Percentiles rank a stretch among this genome's conserved stretches.
Evolutionary conservation across 1,284 basidiomycete genomes (phyloP).

Genomic region (Baeospora myosura): DNA sequence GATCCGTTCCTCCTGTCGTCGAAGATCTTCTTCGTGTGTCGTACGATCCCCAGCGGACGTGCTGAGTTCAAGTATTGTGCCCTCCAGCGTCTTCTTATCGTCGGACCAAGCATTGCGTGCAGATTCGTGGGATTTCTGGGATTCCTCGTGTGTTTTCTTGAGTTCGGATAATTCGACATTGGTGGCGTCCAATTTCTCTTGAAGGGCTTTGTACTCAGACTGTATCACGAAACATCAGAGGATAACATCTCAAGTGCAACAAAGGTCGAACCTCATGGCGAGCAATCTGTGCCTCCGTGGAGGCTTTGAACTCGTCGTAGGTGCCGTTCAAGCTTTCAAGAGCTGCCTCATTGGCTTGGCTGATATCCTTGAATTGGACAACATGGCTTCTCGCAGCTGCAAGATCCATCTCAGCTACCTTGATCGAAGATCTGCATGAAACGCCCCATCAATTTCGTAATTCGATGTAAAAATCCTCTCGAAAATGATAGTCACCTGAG

Average conservation of each 20-base stretch:
- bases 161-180: conserved; percentile 53
- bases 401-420: conserved; percentile 70
- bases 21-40: conserved; percentile 57
- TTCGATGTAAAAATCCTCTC: neutral
- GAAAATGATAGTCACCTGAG: conserved; percentile 47
- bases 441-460: neutral
- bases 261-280: conserved; percentile 49
- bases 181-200: conserved; percentile 51
- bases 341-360: conserved; percentile 73
- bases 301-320: conserved; percentile 72
- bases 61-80: conserved; percentile 68
- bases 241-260: neutral
- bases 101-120: conserved; percentile 63
- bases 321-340: conserved; percentile 63
- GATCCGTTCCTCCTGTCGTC: conserved; percentile 61
- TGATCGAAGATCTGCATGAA: conserved; percentile 54
- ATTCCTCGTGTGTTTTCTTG: conserved; percentile 44
- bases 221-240: conserved; percentile 23
- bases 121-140: conserved; percentile 56
- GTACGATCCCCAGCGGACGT: conserved; percentile 58
- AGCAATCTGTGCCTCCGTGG: conserved; percentile 58
- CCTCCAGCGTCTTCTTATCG: conserved; percentile 77
- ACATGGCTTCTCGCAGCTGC: conserved; percentile 64
- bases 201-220: conserved; percentile 61
- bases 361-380: conserved; percentile 80